A percentile compares a stretch with the other conserved stretches of the same genome.
Conservation (phyloP, 768 basidiomycete genomes). For the Ephemerocybe angulata region DNA sequence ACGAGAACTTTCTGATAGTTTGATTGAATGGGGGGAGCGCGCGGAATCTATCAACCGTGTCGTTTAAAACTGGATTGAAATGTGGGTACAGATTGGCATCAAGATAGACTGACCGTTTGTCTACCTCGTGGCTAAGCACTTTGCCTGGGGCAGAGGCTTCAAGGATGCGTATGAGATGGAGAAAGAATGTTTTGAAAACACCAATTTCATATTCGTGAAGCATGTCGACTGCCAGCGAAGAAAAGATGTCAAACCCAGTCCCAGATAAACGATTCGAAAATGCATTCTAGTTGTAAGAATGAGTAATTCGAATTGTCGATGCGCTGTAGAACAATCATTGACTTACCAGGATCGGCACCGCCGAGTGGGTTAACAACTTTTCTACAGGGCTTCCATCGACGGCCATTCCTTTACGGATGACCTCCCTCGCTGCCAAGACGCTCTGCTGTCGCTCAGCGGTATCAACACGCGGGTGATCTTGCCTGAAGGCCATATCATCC, state of each 20-base stretch:
- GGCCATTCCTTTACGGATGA: background rate
- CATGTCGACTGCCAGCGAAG: too few relatives aligned
- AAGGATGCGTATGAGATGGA: too few relatives aligned
- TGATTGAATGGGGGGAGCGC: too few relatives aligned
- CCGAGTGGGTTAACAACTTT: background rate
- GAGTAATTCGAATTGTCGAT: background rate
- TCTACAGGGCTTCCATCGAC: background rate
- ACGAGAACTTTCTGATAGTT: too few relatives aligned
- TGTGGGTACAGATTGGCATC: too few relatives aligned
- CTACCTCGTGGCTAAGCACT: too few relatives aligned
- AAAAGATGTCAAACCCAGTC: background rate
- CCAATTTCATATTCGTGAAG: too few relatives aligned
- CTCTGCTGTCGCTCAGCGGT: background rate
- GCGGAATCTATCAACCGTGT: too few relatives aligned
- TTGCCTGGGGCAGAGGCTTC: too few relatives aligned
- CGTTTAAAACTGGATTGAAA: too few relatives aligned
- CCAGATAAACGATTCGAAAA: background rate
- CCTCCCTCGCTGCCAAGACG: background rate
- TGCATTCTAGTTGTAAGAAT: background rate
- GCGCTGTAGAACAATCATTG: background rate
- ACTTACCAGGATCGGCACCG: background rate
- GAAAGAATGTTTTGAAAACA: too few relatives aligned
- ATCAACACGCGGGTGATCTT: background rate
- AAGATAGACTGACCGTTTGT: too few relatives aligned
- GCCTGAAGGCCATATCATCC: background rate